Percentiles rank a stretch among this genome's conserved stretches.
Evolutionary conservation across 1,284 basidiomycete genomes (phyloP).

Genomic region (Hymenochaete sp.): DNA sequence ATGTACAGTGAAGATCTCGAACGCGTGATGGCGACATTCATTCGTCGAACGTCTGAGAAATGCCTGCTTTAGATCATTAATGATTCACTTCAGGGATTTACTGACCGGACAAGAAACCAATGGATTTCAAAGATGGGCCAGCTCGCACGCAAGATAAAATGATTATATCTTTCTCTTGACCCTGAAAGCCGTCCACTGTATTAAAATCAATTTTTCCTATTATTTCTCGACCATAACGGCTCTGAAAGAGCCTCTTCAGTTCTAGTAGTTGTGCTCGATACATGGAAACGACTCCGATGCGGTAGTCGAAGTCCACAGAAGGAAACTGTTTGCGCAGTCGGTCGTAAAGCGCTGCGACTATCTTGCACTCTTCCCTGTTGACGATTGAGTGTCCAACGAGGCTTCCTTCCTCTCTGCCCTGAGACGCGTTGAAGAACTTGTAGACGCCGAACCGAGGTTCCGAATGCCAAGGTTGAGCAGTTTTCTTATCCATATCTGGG

Average conservation of each 20-base stretch:
- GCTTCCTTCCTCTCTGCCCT: slow-evolving; percentile 46
- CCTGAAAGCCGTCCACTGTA: slow-evolving; percentile 97
- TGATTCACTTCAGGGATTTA: slow-evolving; percentile 4
- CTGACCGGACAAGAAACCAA: slow-evolving; percentile 85
- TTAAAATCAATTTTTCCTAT: slow-evolving; percentile 82
- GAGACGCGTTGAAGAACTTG: slow-evolving; percentile 76
- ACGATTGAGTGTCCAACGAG: slow-evolving; percentile 62
- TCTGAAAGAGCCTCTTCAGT: slow-evolving; percentile 63
- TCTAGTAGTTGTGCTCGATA: slow-evolving; percentile 88
- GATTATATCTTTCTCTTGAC: slow-evolving; percentile 95
- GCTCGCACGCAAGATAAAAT: slow-evolving; percentile 92
- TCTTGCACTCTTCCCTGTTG: slow-evolving; percentile 71
- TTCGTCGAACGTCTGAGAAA: slow-evolving; percentile 66
- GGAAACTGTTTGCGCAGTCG: slow-evolving; percentile 64
- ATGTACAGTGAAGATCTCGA: slow-evolving; percentile 93
- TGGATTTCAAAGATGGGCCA: slow-evolving; percentile 66
- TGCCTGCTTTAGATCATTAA: slow-evolving; percentile 14
- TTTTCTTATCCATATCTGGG: slow-evolving; percentile 80
- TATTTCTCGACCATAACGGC: slow-evolving; percentile 69
- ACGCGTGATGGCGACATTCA: slow-evolving; percentile 97
- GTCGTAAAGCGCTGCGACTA: slow-evolving; percentile 75
- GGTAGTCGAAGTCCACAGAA: slow-evolving; percentile 59
- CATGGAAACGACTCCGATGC: slow-evolving; percentile 90
- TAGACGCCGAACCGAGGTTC: slow-evolving; percentile 80
- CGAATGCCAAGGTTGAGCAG: slow-evolving; percentile 80